phyloP scores from a whole-genome alignment of 192 early-diverging fungal genomes.

The Diversispora epigaea region DNA sequence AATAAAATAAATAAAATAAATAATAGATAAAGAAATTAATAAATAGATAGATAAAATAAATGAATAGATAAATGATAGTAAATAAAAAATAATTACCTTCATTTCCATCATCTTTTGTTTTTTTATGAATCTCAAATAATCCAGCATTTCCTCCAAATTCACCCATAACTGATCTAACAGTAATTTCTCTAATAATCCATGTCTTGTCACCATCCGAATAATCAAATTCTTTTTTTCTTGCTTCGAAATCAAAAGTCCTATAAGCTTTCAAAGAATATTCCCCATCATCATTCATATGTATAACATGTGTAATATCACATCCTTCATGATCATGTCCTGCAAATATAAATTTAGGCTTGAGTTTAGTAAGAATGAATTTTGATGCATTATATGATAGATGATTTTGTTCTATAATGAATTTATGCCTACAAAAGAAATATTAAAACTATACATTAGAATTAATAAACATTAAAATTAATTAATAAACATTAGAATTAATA shows the following conservation, averaged over 20 bases:
- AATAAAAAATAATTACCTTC: not conserved
- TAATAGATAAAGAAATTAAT: no score
- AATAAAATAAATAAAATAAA: no score
- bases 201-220: slow-evolving; percentile 22
- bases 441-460: not conserved
- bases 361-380: slow-evolving; percentile 54
- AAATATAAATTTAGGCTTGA: slow-evolving; percentile 56
- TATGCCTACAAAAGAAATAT: not conserved
- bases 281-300: slow-evolving; percentile 6
- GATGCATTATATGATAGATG: slow-evolving; percentile 57
- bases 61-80: no score
- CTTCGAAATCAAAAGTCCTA: slow-evolving; percentile 37
- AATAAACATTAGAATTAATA: no score
- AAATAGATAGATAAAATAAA: no score
- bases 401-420: slow-evolving; percentile 55
- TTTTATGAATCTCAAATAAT: slow-evolving; percentile 53
- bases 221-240: slow-evolving; percentile 35
- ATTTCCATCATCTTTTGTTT: not conserved
- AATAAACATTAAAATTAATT: no score
- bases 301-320: slow-evolving; percentile 49
- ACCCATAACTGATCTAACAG: slow-evolving; percentile 65
- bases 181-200: slow-evolving; percentile 52
- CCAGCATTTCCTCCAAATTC: slow-evolving; percentile 59
- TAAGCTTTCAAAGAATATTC: slow-evolving; percentile 36
- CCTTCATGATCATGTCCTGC: slow-evolving; percentile 68